These are phyloP conservation scores for Ophiostoma perfectum DNA, from an alignment of 2,329 filamentous ascomycete species.

Conservation along the genomic window DNA sequence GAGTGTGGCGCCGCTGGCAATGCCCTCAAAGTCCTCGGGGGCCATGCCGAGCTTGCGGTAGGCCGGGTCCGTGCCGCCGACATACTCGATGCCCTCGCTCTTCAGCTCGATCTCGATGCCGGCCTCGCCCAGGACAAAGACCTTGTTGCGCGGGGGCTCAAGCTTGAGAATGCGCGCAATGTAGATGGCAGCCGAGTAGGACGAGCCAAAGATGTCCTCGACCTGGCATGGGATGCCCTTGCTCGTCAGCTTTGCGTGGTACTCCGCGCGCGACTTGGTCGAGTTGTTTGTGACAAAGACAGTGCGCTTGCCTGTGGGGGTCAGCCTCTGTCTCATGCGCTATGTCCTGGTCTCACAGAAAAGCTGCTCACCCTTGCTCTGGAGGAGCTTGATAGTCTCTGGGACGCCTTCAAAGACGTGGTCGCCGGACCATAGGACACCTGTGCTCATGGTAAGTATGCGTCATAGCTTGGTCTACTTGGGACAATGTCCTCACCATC, in stretches of 20 bases:
- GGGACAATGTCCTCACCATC: slow-evolving; percentile 60
- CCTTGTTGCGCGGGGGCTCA: slow-evolving; percentile 75
- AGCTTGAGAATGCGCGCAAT: slow-evolving; percentile 87
- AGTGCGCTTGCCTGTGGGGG: slow-evolving; percentile 68
- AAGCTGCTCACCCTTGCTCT: slow-evolving; percentile 62
- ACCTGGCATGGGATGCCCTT: slow-evolving; percentile 74
- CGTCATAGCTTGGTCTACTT: background rate
- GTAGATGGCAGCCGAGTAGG: slow-evolving; percentile 93
- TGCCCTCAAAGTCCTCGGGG: slow-evolving; percentile 70
- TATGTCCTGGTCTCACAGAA: slow-evolving; percentile 9
- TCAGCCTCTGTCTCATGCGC: background rate
- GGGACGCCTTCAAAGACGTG: slow-evolving; percentile 79
- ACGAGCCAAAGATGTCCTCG: slow-evolving; percentile 92
- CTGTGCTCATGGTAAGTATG: slow-evolving; percentile 42
- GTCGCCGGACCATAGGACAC: slow-evolving; percentile 94
- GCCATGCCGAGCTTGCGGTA: slow-evolving; percentile 68
- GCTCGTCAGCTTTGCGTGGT: slow-evolving; percentile 80
- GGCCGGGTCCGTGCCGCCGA: slow-evolving; percentile 79
- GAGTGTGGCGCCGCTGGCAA: slow-evolving; percentile 69
- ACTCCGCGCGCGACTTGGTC: slow-evolving; percentile 89
- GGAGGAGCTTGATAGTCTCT: slow-evolving; percentile 78
- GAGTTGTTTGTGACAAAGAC: slow-evolving; percentile 99
- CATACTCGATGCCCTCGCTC: slow-evolving; percentile 69
- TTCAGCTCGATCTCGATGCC: slow-evolving; percentile 86
- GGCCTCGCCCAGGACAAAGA: slow-evolving; percentile 85